Conservation (phyloP, 2,329 filamentous ascomycete species). For the Ascochyta pisi region DNA sequence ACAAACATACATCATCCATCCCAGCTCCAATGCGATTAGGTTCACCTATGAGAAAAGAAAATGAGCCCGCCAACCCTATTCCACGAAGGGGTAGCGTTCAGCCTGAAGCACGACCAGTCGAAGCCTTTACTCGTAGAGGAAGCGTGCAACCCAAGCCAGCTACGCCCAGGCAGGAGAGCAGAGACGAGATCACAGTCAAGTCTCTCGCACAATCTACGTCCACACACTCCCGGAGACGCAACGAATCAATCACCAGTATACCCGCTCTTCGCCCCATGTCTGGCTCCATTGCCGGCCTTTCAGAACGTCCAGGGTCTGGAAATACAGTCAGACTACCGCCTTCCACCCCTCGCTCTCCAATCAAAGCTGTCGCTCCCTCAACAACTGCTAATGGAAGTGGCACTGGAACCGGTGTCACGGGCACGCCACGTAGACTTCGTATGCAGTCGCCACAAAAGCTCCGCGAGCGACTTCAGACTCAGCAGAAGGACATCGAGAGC, state of each 20-base stretch:
- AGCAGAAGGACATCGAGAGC: constrained; percentile 75
- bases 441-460: constrained; percentile 71
- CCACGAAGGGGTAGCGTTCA: constrained; percentile 9
- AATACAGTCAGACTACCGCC: constrained; percentile 66
- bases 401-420: constrained; percentile 20
- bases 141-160: constrained; percentile 35
- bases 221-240: constrained; percentile 52
- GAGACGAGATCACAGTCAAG: constrained; percentile 49
- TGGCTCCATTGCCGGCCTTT: constrained; percentile 54
- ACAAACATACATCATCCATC: constrained; percentile 49
- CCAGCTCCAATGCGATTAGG: constrained; percentile 51
- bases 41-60: constrained; percentile 56
- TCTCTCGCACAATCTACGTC: constrained; percentile 36
- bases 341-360: constrained; percentile 39
- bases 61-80: constrained; percentile 45
- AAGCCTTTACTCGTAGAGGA: constrained; percentile 26
- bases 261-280: constrained; percentile 54
- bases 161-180: constrained; percentile 26
- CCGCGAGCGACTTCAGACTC: constrained; percentile 82
- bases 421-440: constrained; percentile 40
- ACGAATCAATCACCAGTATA: constrained; percentile 57
- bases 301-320: constrained; percentile 57
- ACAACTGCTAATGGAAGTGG: constrained; percentile 1
- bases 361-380: constrained; percentile 25
- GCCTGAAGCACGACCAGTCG: constrained; percentile 10